Evolutionary conservation across 768 basidiomycete genomes (phyloP).

Genomic region (Tricholoma flavovirens): DNA sequence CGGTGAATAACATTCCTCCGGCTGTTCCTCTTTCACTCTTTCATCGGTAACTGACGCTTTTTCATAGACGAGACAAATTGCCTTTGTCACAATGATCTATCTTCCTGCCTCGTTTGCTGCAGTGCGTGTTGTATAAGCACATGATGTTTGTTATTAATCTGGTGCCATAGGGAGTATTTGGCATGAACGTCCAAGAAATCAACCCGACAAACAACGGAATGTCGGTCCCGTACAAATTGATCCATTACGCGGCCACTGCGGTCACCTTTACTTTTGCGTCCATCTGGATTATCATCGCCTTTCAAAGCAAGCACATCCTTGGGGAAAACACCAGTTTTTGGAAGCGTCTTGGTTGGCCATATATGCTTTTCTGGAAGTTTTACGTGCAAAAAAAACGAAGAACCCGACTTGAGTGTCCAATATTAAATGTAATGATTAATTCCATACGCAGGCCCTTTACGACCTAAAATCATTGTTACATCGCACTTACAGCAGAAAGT

Average conservation of each 20-base stretch:
- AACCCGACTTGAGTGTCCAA: background rate
- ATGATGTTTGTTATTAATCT: background rate
- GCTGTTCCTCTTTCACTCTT: background rate
- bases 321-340: constrained; percentile 20
- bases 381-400: background rate
- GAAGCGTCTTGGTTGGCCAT: constrained; percentile 32
- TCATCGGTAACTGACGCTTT: background rate
- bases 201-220: constrained; percentile 28
- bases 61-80: constrained; percentile 47
- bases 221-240: constrained; percentile 11
- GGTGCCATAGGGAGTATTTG: constrained; percentile 41
- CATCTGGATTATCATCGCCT: constrained; percentile 52
- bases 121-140: constrained; percentile 21
- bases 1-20: constrained; percentile 13
- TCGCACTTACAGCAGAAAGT: no score
- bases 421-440: background rate
- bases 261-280: constrained; percentile 43
- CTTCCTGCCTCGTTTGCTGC: constrained; percentile 51
- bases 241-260: constrained; percentile 37
- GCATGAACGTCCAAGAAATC: constrained; percentile 53
- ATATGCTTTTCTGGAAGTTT: constrained; percentile 16
- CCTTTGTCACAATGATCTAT: constrained; percentile 59
- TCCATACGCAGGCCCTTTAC: no score
- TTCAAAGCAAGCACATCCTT: constrained; percentile 41
- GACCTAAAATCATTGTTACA: no score